phyloP scores from a whole-genome alignment of 768 basidiomycete genomes.

The Tricholoma bakamatsutake region DNA sequence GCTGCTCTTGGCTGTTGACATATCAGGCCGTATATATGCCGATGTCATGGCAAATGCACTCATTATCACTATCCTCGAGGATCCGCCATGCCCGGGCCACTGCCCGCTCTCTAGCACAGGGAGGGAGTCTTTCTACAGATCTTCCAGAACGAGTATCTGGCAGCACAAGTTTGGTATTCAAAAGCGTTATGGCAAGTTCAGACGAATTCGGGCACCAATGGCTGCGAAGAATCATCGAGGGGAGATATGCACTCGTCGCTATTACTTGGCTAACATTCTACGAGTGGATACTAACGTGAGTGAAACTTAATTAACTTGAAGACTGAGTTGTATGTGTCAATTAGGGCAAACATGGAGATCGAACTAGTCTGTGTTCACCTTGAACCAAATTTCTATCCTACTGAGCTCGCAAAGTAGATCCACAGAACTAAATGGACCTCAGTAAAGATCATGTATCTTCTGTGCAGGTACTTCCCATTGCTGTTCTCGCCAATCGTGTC shows the following conservation, averaged over 20 bases:
- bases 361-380: conserved; percentile 23
- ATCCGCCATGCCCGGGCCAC: no score
- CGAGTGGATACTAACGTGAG: conserved; percentile 35
- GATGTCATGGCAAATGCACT: no score
- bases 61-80: no score
- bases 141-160: not conserved
- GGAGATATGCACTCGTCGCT: conserved; percentile 27
- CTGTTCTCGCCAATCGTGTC: conserved; percentile 30
- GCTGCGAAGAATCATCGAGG: conserved; percentile 14
- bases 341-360: conserved; percentile 26
- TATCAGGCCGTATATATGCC: no score
- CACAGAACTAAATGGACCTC: conserved; percentile 31
- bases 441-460: conserved; percentile 33
- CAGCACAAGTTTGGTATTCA: not conserved
- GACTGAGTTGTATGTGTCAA: not conserved
- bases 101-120: no score
- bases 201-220: not conserved
- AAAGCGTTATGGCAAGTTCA: not conserved
- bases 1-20: no score
- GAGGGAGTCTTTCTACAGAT: no score
- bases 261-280: conserved; percentile 28
- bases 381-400: not conserved
- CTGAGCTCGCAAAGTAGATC: conserved; percentile 18
- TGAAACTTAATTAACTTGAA: not conserved
- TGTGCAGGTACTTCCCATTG: conserved; percentile 38